Evolutionary conservation across 2,329 filamentous ascomycete genomes (phyloP).

Genomic region (Penicillium griseofulvum): DNA sequence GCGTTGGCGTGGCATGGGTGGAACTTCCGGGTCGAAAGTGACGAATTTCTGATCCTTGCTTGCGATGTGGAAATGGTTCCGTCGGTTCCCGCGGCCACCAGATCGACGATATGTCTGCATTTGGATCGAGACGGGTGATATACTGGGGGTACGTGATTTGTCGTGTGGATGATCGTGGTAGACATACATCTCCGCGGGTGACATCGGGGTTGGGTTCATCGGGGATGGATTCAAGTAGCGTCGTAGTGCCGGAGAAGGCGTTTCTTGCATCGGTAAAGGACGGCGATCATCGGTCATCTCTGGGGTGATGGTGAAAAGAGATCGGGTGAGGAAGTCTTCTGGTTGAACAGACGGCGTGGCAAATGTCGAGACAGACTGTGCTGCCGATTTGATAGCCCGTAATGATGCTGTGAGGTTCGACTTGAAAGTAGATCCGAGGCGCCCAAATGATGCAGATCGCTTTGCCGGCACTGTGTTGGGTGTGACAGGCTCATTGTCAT

Average conservation of each 20-base stretch:
- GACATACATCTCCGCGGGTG: slow-evolving; percentile 46
- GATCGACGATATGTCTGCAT: slow-evolving; percentile 58
- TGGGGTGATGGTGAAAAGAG: slow-evolving; percentile 55
- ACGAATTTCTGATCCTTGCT: slow-evolving; percentile 37
- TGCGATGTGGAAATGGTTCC: slow-evolving; percentile 38
- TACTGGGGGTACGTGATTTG: slow-evolving; percentile 25
- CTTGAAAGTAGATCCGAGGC: slow-evolving; percentile 53
- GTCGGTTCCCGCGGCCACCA: slow-evolving; percentile 29
- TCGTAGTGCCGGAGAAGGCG: slow-evolving; percentile 57
- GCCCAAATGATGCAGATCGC: slow-evolving; percentile 32
- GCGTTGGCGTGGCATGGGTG: slow-evolving; percentile 54
- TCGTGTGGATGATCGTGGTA: slow-evolving; percentile 43
- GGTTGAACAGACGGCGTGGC: slow-evolving; percentile 52
- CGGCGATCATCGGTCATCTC: slow-evolving; percentile 60
- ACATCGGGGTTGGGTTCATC: slow-evolving; percentile 43
- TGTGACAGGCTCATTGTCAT: slow-evolving; percentile 11
- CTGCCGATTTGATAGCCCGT: slow-evolving; percentile 60
- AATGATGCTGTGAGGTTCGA: slow-evolving; percentile 64
- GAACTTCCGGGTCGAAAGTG: slow-evolving; percentile 34
- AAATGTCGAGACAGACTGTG: slow-evolving; percentile 61
- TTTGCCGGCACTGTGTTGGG: slow-evolving; percentile 15
- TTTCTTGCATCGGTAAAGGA: slow-evolving; percentile 53
- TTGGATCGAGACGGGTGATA: slow-evolving; percentile 57
- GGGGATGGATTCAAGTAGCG: slow-evolving; percentile 60
- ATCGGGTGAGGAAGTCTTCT: slow-evolving; percentile 60